These are phyloP conservation scores for Pseudogymnoascus sp. DNA, from an alignment of 2,329 filamentous ascomycete genomes.

Conservation along the genomic window DNA sequence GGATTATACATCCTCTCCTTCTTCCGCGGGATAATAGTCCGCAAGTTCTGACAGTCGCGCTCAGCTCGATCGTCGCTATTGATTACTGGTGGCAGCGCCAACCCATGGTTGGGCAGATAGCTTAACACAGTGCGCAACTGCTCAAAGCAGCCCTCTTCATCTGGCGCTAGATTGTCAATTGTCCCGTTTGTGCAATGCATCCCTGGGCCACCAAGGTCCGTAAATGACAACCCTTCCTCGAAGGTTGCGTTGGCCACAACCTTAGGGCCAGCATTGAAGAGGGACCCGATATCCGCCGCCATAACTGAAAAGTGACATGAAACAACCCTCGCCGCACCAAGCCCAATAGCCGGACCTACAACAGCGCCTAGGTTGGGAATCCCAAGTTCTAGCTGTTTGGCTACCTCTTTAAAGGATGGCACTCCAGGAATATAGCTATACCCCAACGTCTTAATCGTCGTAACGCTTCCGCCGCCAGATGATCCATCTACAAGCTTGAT, in stretches of 20 bases:
- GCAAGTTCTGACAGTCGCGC: slow-evolving; percentile 42
- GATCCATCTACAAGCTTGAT: slow-evolving; percentile 59
- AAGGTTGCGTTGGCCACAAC: slow-evolving; percentile 58
- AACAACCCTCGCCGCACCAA: slow-evolving; percentile 56
- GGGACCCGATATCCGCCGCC: slow-evolving; percentile 53
- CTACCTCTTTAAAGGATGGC: slow-evolving; percentile 45
- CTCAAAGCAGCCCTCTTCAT: slow-evolving; percentile 54
- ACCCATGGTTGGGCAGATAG: slow-evolving; percentile 53
- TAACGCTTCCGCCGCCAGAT: slow-evolving; percentile 56
- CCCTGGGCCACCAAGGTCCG: slow-evolving; percentile 52
- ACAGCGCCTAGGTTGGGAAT: slow-evolving; percentile 60
- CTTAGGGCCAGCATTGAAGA: slow-evolving; percentile 59
- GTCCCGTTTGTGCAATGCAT: slow-evolving; percentile 61
- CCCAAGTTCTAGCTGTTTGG: slow-evolving; percentile 53
- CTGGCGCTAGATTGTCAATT: slow-evolving; percentile 56
- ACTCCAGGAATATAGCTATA: slow-evolving; percentile 58
- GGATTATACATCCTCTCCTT: slow-evolving; percentile 56
- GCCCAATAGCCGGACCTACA: slow-evolving; percentile 55
- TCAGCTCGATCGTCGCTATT: slow-evolving; percentile 42
- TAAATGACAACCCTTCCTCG: slow-evolving; percentile 53
- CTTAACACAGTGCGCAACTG: slow-evolving; percentile 51
- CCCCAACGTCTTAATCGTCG: slow-evolving; percentile 47
- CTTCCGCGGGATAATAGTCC: slow-evolving; percentile 51
- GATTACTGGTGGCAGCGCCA: slow-evolving; percentile 45
- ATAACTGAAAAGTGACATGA: slow-evolving; percentile 60